phyloP scores from a whole-genome alignment of 2,329 filamentous ascomycete species.

The Colletotrichum eremochloae region DNA sequence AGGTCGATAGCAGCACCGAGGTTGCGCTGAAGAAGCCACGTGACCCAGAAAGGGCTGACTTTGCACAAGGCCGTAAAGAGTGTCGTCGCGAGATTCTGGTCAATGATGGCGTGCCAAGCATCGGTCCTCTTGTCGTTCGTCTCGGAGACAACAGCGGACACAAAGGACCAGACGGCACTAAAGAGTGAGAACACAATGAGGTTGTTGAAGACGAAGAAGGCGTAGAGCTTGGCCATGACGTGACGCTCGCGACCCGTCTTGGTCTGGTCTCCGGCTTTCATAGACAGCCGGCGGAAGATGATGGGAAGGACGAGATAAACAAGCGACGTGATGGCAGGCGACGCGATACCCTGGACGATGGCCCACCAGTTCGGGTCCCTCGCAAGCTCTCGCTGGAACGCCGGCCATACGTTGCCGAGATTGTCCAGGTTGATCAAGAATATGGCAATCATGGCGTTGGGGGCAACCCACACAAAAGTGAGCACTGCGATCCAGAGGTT shows the following conservation, averaged over 20 bases:
- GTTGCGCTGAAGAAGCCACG: constrained; percentile 92
- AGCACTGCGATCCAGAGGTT: constrained; percentile 86
- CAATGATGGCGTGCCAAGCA: constrained; percentile 77
- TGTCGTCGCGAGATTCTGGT: constrained; percentile 71
- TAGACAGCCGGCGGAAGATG: constrained; percentile 89
- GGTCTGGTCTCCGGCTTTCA: constrained; percentile 86
- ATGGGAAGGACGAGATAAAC: constrained; percentile 90
- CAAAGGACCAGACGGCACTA: constrained; percentile 82
- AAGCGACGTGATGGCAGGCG: constrained; percentile 87
- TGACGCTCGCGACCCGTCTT: constrained; percentile 94
- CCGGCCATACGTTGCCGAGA: constrained; percentile 82
- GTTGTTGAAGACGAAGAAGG: constrained; percentile 99
- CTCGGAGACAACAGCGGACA: constrained; percentile 73
- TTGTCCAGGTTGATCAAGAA: constrained; percentile 91
- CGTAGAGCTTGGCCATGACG: constrained; percentile 89
- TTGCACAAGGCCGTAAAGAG: constrained; percentile 82
- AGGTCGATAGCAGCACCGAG: constrained; percentile 94
- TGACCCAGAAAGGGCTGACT: constrained; percentile 93
- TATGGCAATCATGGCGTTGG: constrained; percentile 94
- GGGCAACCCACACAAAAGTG: constrained; percentile 88
- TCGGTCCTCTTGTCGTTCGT: constrained; percentile 64
- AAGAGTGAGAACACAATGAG: constrained; percentile 94
- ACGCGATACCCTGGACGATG: constrained; percentile 90
- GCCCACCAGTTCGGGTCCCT: constrained; percentile 80
- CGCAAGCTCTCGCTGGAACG: constrained; percentile 76